Percentiles rank a stretch among this genome's conserved stretches.
These are phyloP conservation scores for Halenospora varia DNA, from an alignment of 495 filamentous ascomycete genomes.

Conservation along the genomic window DNA sequence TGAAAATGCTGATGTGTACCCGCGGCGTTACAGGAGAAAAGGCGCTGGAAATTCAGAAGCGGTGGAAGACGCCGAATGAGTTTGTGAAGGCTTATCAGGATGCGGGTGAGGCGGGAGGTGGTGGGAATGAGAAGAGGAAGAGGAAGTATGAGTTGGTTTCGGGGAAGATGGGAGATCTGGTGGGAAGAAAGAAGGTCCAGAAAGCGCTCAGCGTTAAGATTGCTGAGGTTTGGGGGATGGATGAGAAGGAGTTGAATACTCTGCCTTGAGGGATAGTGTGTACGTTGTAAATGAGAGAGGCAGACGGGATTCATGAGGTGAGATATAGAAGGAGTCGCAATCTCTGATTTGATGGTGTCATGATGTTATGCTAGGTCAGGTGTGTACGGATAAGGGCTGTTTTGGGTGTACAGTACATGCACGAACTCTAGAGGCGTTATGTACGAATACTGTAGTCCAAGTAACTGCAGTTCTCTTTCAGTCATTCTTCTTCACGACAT, in stretches of 20 bases:
- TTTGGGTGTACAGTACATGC: too few species aligned
- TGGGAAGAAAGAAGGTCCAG: conserved; percentile 66
- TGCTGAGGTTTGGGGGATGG: conserved; percentile 66
- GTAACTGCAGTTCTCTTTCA: too few species aligned
- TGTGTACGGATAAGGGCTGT: too few species aligned
- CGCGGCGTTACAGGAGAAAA: conserved; percentile 76
- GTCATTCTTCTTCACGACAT: too few species aligned
- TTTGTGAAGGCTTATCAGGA: conserved; percentile 64
- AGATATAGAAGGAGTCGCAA: too few species aligned
- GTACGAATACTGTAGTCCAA: too few species aligned
- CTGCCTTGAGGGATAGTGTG: neutral
- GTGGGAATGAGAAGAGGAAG: conserved; percentile 40
- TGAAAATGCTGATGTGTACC: conserved; percentile 89
- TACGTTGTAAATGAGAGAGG: conserved; percentile 10
- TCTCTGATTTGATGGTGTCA: too few species aligned
- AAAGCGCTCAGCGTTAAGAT: conserved; percentile 63
- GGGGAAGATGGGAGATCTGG: conserved; percentile 45
- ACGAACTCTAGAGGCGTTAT: too few species aligned
- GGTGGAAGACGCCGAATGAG: conserved; percentile 67
- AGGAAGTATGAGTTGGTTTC: conserved; percentile 50
- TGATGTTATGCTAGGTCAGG: too few species aligned
- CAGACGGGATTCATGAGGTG: too few species aligned
- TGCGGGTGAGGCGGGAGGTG: conserved; percentile 43
- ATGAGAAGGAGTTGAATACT: conserved; percentile 1
- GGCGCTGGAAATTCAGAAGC: conserved; percentile 72